phyloP scores from a whole-genome alignment of 805 yeast genomes.

The Ogataea ganodermae region DNA sequence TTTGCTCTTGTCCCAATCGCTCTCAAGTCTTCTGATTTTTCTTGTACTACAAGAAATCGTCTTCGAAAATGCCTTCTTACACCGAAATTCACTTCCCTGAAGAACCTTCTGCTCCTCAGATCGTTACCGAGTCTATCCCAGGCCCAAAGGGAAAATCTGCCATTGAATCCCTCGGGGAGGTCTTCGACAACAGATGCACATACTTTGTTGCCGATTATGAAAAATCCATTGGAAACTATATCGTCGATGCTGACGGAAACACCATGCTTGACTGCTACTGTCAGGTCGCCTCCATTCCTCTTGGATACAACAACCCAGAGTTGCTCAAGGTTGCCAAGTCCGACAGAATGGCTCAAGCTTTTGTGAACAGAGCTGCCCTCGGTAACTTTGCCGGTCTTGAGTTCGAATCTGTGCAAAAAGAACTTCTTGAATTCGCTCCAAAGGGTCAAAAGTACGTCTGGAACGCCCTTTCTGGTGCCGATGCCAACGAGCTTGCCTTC shows the following conservation, averaged over 20 bases:
- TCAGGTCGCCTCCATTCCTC: constrained; percentile 82
- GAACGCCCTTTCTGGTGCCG: constrained; percentile 84
- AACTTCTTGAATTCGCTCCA: constrained; percentile 74
- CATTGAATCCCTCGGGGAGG: constrained; percentile 55
- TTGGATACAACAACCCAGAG: constrained; percentile 85
- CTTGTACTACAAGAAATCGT: background rate
- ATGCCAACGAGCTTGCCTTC: constrained; percentile 86
- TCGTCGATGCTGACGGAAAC: constrained; percentile 82
- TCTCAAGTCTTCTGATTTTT: too few species aligned
- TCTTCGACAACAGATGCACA: constrained; percentile 71
- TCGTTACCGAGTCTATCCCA: constrained; percentile 63
- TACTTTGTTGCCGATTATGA: constrained; percentile 77
- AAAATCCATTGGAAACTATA: constrained; percentile 76
- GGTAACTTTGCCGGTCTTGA: constrained; percentile 80
- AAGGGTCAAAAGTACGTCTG: constrained; percentile 73
- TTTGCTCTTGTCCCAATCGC: background rate
- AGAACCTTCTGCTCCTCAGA: constrained; percentile 75
- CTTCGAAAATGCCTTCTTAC: constrained; percentile 37
- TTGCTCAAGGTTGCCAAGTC: constrained; percentile 67
- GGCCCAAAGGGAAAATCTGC: constrained; percentile 68
- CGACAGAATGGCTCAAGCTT: constrained; percentile 68
- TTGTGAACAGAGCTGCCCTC: constrained; percentile 81
- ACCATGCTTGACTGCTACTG: constrained; percentile 71
- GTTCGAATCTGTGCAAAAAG: constrained; percentile 50
- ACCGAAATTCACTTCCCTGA: constrained; percentile 66